Evolutionary conservation across 257 asterid species (phyloP).

Genomic region (Coffea canephora): DNA sequence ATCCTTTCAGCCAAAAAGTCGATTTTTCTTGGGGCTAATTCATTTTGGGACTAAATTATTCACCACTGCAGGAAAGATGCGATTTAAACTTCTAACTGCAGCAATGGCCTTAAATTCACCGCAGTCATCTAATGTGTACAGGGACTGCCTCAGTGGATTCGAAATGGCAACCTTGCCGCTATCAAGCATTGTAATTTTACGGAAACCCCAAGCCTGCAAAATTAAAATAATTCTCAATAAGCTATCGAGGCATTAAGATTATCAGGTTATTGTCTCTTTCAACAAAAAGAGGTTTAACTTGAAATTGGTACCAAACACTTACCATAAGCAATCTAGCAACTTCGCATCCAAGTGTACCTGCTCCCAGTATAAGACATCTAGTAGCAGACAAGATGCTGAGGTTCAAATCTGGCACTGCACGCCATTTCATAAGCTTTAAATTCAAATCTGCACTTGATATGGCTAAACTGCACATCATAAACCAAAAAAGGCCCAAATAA

Average conservation of each 20-base stretch:
- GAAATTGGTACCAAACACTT: slow-evolving; percentile 16
- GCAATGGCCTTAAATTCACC: slow-evolving; percentile 86
- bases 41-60: background rate
- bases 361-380: slow-evolving; percentile 88
- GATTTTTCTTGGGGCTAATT: background rate
- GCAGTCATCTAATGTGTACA: slow-evolving; percentile 82
- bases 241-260: background rate
- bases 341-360: slow-evolving; percentile 98
- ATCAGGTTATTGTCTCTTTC: background rate
- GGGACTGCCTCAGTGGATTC: slow-evolving; percentile 90
- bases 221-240: background rate
- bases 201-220: slow-evolving; percentile 95
- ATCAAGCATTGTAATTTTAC: slow-evolving; percentile 79
- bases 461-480: slow-evolving; percentile 60
- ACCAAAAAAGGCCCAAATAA: slow-evolving; percentile 15
- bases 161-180: slow-evolving; percentile 95
- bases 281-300: background rate
- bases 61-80: slow-evolving; percentile 91
- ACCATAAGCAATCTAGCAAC: slow-evolving; percentile 99
- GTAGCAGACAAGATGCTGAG: slow-evolving; percentile 59
- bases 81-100: slow-evolving; percentile 71
- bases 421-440: slow-evolving; percentile 97
- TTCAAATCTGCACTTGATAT: slow-evolving; percentile 94
- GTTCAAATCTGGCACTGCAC: slow-evolving; percentile 80
- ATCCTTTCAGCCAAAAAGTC: background rate